Base-by-base conservation (phyloP, 2,329 filamentous ascomycete genomes). In the Cladosporium sp. region DNA sequence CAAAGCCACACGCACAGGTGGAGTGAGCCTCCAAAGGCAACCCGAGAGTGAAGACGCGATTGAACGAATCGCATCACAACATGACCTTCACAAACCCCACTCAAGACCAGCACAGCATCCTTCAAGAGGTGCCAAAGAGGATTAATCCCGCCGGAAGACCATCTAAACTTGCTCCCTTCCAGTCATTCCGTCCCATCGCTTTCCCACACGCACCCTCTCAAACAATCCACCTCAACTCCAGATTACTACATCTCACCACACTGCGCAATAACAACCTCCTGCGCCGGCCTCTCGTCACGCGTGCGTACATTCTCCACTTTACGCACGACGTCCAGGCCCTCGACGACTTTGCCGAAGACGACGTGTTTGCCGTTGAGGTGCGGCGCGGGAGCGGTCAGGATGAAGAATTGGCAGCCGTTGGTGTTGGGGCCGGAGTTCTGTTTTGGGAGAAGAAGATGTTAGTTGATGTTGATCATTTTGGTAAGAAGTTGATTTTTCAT, bases 361-460 rank as follows among this genome's bases (percentile, higher is more conserved):
- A 97, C 93, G 77, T 99, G 95, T 80, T 98, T 98, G 75, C 86
- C 87, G 79, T 98, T 91, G 28, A 99, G 82, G 76, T 96, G 96
- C 1, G 92, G 92, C 0, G 94, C 95, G 5, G 91, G 84, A 1
- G 90, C 90, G 0, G 91, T 95, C 2, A 93, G 97, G 81, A 98
- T 94, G 84, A 99, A 99, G 84, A 99, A 99, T 76, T 98, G 95
- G 66, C 88, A 93, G 43, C 95, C 95, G 78, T 98, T 98, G 70
- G 91, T 94, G 79, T 97, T 91, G 63, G 91, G 91, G 0, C 94
- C 94, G 30, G 91, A 91, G 77, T 97, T 97, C 90, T 95, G 68
- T 28, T 4, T 28, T 28, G 28, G 7, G 34, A 46, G 14, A 21
- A 23, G 1, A 13, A 13, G 11, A 25, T n/a, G 54, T 57, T 4